Base-by-base conservation (phyloP, 768 basidiomycete genomes). In the Pleurotus cornucopiae region DNA sequence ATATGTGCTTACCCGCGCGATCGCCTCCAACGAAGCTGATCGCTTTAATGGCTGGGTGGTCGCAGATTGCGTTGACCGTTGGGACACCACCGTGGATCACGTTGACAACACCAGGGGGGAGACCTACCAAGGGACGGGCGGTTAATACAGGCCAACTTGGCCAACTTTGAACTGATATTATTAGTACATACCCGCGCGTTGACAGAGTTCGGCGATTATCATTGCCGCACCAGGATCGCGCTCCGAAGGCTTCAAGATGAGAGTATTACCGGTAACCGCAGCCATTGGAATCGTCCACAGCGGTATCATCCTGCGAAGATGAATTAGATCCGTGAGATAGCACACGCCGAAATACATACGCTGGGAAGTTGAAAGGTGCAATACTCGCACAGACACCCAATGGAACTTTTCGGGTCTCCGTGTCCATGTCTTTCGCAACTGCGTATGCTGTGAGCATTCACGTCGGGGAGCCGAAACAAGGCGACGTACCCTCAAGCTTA, bases 361-460 rank as follows among this genome's bases (percentile, higher is more conserved):
- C 91, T 52, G 90, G 91, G 67, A 92, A 93, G 67, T 93, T 92
- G 75, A 94, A 94, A 6, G 96, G 96, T 16, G 88, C 83, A 53
- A 91, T 80, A 58, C 81, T 80, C 44, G 88, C 93, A 59, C 88
- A 90, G 30, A 98, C 94, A 54, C 95, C 95, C 4, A 98, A 75
- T 2, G 95, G 92, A 14, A 92, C 70, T 61, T 84, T 83, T 49
- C 94, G 82, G 13, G 89, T 86, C 58, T 91, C 85, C 2, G 95
- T 97, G 66, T 98, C 95, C 95, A 98, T 98, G 67, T 97, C 95
- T 69, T 86, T 93, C 72, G 89, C 90, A 16, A 98, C 90, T 90
- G 60, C 20, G 34, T 37, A 18, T 18, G 13, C 3, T 45, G 23
- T 23, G 16, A 43, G 54, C 37, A 30, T 41, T 55, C 21, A 58